Evolutionary conservation across 257 asterid genomes (phyloP).

Genomic region (Nemophila menziesii): DNA sequence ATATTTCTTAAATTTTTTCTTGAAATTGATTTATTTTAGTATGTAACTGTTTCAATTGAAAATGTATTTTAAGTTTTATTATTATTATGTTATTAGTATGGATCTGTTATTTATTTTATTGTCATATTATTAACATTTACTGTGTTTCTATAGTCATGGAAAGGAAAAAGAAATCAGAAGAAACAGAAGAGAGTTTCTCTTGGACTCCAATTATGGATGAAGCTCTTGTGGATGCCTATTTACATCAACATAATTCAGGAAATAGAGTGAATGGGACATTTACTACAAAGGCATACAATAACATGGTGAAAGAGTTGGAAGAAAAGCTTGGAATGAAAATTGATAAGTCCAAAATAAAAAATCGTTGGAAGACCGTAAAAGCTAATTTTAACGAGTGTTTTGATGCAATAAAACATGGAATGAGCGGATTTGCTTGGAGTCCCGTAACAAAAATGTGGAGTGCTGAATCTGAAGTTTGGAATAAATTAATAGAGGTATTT

Average conservation of each 20-base stretch:
- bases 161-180: not conserved
- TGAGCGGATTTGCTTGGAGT: not conserved
- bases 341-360: not conserved
- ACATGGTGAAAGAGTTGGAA: not conserved
- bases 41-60: too few relatives aligned
- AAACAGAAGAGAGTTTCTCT: not conserved
- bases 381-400: not conserved
- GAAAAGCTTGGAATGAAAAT: not conserved
- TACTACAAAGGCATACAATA: not conserved
- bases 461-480: not conserved
- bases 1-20: too few relatives aligned
- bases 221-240: not conserved
- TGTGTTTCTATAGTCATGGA: too few relatives aligned
- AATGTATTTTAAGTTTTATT: too few relatives aligned
- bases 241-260: not conserved
- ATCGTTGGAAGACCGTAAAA: not conserved
- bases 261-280: not conserved
- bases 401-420: not conserved
- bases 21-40: too few relatives aligned
- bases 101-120: too few relatives aligned
- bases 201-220: not conserved
- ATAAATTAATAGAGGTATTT: not conserved
- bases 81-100: too few relatives aligned
- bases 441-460: not conserved
- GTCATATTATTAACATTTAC: too few relatives aligned